Evolutionary conservation across 257 asterid genomes (phyloP).

Genomic region (Perilla frutescens): DNA sequence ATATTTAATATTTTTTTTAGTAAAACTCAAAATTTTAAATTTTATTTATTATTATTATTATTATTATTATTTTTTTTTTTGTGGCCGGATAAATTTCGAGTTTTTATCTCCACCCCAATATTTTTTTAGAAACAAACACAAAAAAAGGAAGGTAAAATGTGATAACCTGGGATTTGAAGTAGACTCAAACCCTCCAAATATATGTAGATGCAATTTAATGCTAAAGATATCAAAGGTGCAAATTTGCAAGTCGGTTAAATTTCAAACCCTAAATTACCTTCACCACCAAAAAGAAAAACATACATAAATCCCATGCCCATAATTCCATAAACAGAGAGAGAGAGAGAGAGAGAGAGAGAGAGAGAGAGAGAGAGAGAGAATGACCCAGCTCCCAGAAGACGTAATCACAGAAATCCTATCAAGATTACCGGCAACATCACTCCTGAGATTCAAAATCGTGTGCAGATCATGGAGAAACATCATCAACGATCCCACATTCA

Average conservation of each 20-base stretch:
- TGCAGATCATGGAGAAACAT: constrained; percentile 52
- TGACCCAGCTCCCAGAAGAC: constrained; percentile 51
- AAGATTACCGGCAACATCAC: constrained; percentile 43
- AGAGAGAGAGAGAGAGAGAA: not conserved
- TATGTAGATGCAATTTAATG: not conserved
- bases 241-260: constrained; percentile 20
- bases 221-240: constrained; percentile 32
- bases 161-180: not conserved
- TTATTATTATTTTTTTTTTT: too few relatives aligned
- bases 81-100: too few relatives aligned
- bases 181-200: constrained; percentile 21
- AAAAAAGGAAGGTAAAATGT: too few relatives aligned
- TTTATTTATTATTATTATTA: too few relatives aligned
- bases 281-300: not conserved
- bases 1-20: too few relatives aligned
- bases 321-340: too few relatives aligned
- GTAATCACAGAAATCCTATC: constrained; percentile 49
- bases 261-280: not conserved
- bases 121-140: too few relatives aligned
- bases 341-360: not conserved
- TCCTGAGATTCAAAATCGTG: constrained; percentile 52
- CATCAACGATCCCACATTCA: constrained; percentile 41
- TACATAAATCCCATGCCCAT: not conserved
- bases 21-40: too few relatives aligned
- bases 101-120: too few relatives aligned